Conservation (phyloP, 2,329 filamentous ascomycete species). For the Ramularia endophylla region DNA sequence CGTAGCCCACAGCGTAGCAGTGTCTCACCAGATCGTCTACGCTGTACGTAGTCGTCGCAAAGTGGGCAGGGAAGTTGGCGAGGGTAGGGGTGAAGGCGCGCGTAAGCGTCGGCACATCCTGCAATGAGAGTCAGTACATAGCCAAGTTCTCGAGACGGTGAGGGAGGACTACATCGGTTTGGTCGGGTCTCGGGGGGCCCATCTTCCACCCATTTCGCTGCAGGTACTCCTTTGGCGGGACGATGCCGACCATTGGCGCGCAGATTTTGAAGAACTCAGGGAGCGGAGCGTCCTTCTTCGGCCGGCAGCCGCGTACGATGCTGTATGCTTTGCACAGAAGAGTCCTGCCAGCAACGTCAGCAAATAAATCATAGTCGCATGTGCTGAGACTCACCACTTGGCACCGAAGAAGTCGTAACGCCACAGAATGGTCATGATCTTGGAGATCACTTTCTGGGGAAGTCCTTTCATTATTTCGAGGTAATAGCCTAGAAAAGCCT, state of each 20-base stretch:
- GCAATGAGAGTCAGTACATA: conserved; percentile 1
- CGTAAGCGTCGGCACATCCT: neutral
- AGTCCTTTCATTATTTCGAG: conserved; percentile 11
- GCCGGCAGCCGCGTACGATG: conserved; percentile 46
- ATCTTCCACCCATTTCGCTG: conserved; percentile 43
- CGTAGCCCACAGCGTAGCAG: conserved; percentile 25
- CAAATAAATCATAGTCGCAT: no score
- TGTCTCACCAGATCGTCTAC: conserved; percentile 31
- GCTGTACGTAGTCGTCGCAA: conserved; percentile 1
- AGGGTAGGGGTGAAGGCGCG: conserved; percentile 12
- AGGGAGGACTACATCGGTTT: neutral
- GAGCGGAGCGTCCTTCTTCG: conserved; percentile 43
- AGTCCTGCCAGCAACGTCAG: conserved; percentile 11
- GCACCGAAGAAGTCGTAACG: conserved; percentile 44
- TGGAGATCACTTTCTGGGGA: conserved; percentile 49
- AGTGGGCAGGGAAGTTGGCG: conserved; percentile 6
- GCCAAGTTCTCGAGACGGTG: no score
- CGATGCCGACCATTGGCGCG: conserved; percentile 43
- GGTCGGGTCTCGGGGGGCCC: conserved; percentile 9
- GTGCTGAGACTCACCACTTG: conserved; percentile 37
- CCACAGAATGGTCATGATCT: conserved; percentile 47
- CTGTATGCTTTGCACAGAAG: conserved; percentile 53
- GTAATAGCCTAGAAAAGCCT: conserved; percentile 9
- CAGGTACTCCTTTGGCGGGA: conserved; percentile 43
- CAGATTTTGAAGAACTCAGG: conserved; percentile 43